These are phyloP conservation scores for Apiospora hydei DNA, from an alignment of 2,329 filamentous ascomycete species.

Conservation along the genomic window DNA sequence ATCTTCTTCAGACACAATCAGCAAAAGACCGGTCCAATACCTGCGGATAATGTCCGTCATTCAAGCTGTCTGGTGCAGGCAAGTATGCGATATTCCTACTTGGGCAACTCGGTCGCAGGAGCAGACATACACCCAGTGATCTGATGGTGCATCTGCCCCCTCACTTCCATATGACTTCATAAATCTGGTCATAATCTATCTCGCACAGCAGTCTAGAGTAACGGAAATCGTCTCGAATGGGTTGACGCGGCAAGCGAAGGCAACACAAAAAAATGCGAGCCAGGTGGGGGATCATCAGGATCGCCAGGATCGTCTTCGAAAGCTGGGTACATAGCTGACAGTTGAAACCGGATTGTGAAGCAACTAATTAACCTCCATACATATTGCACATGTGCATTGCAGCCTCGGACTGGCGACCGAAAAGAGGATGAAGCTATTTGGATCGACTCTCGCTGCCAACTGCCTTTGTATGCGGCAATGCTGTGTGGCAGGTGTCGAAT, in stretches of 20 bases:
- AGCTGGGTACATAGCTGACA: conserved; percentile 9
- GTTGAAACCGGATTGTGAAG: conserved; percentile 16
- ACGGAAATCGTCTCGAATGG: not conserved
- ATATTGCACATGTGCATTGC: not conserved
- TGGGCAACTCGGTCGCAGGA: not conserved
- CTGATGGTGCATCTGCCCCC: too few species aligned
- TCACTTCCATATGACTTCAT: conserved; percentile 4
- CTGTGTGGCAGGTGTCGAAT: not conserved
- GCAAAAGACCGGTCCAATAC: not conserved
- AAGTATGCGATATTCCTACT: not conserved
- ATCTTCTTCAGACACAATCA: not conserved
- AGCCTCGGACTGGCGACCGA: not conserved
- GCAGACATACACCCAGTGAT: not conserved
- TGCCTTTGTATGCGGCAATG: not conserved
- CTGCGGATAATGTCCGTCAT: not conserved
- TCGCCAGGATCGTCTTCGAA: conserved; percentile 4
- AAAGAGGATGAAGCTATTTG: not conserved
- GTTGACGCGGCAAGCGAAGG: not conserved
- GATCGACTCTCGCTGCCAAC: not conserved
- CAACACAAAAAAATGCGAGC: not conserved
- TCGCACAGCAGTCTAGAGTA: not conserved
- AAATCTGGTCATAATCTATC: not conserved
- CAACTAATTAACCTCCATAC: not conserved
- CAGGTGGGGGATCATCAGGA: conserved; percentile 9
- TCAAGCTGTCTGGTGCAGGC: not conserved